Evolutionary conservation across 2,329 filamentous ascomycete genomes (phyloP), one percentile per base, ranked within the genome.

Genomic region (Pyrenophora graminea): DNA sequence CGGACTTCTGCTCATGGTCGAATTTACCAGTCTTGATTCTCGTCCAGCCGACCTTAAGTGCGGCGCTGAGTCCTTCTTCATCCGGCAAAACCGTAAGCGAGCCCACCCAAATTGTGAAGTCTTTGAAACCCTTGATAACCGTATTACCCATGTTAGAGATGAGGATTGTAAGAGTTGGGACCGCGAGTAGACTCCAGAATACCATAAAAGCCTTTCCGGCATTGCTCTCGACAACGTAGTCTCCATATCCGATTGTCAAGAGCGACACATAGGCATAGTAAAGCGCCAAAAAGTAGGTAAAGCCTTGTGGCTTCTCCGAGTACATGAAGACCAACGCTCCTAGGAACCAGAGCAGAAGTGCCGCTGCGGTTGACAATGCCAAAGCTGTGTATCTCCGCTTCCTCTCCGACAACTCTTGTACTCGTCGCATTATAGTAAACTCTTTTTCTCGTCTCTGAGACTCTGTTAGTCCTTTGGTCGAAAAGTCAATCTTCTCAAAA

Each of bases 171-270:
- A 84, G 71, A 0, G 79, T 79, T 0, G 81, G 81, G 0, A 83
- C 75, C 0, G 81, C 81, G 7, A 83, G 68, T 4, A 83, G 63
- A 12, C 78, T 79, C 81, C 81, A 84, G 53, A 83, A 77, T 1
- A 84, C 79, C 59, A 83, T 83, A 58, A 83, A 83, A 1, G 79
- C 74, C 58, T 78, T 80, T 7, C 79, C 79, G 10, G 77, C 74
- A 55, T 82, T 82, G 43, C 74, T 78, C 12, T 69, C 66, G 0
- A 76, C 77, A 1, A 69, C 67, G 18, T 75, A 70, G 55, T 83
- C 80, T 23, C 81, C 81, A 55, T 83, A 84, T 2, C 81, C 81
- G 38, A 84, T 81, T 0, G 81, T 83, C 21, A 82, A 62, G 9
- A 84, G 74, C 4, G 75, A 77, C 0, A 76, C 77, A 58, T 80